These are phyloP conservation scores for Remersonia thermophila DNA, from an alignment of 2,329 filamentous ascomycete genomes.

Conservation along the genomic window DNA sequence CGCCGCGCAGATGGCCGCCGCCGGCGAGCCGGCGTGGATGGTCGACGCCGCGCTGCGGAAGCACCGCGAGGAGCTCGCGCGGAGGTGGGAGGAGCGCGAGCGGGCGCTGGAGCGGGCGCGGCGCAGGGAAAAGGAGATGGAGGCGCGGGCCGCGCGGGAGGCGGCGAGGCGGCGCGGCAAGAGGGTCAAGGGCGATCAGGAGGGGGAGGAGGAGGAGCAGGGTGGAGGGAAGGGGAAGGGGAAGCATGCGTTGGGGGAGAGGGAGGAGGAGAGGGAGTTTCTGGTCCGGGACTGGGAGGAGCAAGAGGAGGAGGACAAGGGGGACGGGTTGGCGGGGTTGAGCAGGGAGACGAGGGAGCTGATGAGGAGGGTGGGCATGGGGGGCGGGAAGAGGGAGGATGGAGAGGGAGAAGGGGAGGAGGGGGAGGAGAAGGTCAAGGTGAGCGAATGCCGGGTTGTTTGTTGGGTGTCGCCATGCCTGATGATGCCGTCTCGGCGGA, in stretches of 20 bases:
- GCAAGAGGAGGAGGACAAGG: slow-evolving; percentile 23
- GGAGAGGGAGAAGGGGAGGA: slow-evolving; percentile 21
- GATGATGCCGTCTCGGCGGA: too few relatives aligned
- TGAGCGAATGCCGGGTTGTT: slow-evolving; percentile 18
- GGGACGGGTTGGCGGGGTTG: slow-evolving; percentile 39
- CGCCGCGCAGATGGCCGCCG: slow-evolving; percentile 29
- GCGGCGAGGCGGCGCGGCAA: slow-evolving; percentile 36
- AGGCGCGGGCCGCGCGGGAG: slow-evolving; percentile 37
- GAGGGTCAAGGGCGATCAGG: slow-evolving; percentile 14
- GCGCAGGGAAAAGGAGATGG: slow-evolving; percentile 47
- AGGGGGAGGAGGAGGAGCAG: slow-evolving; percentile 19
- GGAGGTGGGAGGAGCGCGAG: slow-evolving; percentile 61
- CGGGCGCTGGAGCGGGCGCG: slow-evolving; percentile 53
- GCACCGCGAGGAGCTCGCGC: slow-evolving; percentile 53
- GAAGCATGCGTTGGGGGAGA: slow-evolving; percentile 23
- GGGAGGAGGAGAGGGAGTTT: slow-evolving; percentile 55
- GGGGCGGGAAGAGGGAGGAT: slow-evolving; percentile 18
- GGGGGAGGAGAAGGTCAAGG: slow-evolving; percentile 47
- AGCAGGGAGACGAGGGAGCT: slow-evolving; percentile 66
- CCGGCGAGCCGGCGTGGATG: slow-evolving; percentile 74
- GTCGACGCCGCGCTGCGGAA: slow-evolving; percentile 61
- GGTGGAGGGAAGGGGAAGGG: slow-evolving; percentile 17
- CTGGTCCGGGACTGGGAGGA: slow-evolving; percentile 58
- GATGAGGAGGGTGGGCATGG: slow-evolving; percentile 52
- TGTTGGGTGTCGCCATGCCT: too few relatives aligned